Base-by-base conservation (phyloP, 805 yeast genomes). In the Candida vaughaniae region DNA sequence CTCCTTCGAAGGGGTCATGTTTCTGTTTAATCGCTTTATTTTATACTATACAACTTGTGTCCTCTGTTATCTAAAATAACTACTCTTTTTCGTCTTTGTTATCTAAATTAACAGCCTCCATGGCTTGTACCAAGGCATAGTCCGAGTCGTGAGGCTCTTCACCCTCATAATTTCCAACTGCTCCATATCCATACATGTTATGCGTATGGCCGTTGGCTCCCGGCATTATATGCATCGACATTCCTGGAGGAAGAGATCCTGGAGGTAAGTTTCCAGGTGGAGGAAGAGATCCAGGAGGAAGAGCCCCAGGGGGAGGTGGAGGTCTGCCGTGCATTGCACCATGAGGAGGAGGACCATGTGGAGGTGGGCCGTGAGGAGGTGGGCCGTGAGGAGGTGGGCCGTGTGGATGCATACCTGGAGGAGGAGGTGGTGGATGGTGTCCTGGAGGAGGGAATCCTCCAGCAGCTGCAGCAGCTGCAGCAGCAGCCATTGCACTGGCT, bases 401-500 rank as follows among this genome's bases (percentile, higher is more conserved):
- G 19, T 9, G 37, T 12, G 16, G 43, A n/a, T 44, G 43, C 22
- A 33, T 16, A 22, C 38, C 32, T n/a, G 26, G 31, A 11, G 35
- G 38, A 6, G 16, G 31, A 32, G 41, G 38, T 5, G 45, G 49
- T 19, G 45, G 47, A n/a, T n/a, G n/a, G n/a, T n/a, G n/a, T n/a
- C n/a, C n/a, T 11, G 52, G 54, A 9, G 47, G 51, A 27, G 28
- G 31, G 10, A 22, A 35, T 14, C 44, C 62, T 20, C 56, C 57
- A 18, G 57, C 39, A 12, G 34, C 39, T 4, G 39, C 39, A 25
- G 33, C 34, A 5, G 39, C 39, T 17, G 39, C 39, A 3, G 39
- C 58, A 6, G 62, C 56, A 9, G 56, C 59, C 36, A 53, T 53
- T 12, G 62, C 61, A 29, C 58, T 42, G n/a, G 56, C 55, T 3